These are phyloP conservation scores for Starmerella bacillaris DNA, from an alignment of 805 yeast genomes.

Conservation along the genomic window DNA sequence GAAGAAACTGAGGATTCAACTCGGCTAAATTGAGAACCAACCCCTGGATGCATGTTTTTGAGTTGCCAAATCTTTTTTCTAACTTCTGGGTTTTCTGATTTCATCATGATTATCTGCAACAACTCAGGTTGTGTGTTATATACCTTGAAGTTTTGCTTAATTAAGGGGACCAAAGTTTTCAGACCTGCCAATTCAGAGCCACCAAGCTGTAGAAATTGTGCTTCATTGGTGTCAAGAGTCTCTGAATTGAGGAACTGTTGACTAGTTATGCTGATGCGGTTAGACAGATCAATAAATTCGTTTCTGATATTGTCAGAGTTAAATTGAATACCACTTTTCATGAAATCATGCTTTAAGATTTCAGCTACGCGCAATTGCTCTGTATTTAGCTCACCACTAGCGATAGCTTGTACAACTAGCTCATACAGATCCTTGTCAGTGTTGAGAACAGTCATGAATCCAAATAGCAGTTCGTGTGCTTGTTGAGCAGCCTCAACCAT, in stretches of 20 bases:
- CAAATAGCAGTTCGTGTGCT: conserved; percentile 76
- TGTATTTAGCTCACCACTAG: conserved; percentile 32
- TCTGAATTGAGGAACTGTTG: conserved; percentile 46
- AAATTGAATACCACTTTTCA: conserved; percentile 77
- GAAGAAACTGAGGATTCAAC: conserved; percentile 45
- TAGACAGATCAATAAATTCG: conserved; percentile 55
- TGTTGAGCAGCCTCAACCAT: conserved; percentile 70
- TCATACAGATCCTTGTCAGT: conserved; percentile 58
- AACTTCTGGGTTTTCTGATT: conserved; percentile 36
- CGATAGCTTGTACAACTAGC: conserved; percentile 26
- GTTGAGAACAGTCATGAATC: conserved; percentile 81
- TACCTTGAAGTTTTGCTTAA: conserved; percentile 3
- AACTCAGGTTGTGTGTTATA: conserved; percentile 22
- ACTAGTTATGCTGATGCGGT: conserved; percentile 62
- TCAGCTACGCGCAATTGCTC: conserved; percentile 78
- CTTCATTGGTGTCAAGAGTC: conserved; percentile 2
- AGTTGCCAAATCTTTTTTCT: conserved; percentile 59
- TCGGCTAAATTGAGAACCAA: conserved; percentile 57
- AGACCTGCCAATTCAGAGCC: conserved; percentile 20
- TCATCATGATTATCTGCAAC: conserved; percentile 46
- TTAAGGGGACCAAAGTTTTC: conserved; percentile 8
- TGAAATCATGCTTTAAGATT: conserved; percentile 65
- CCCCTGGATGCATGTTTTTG: conserved; percentile 39
- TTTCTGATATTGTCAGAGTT: conserved; percentile 35
- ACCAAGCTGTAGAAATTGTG: conserved; percentile 11